phyloP scores from a whole-genome alignment of 108 stramenopile genomes.

The Mediolabrus comicus region DNA sequence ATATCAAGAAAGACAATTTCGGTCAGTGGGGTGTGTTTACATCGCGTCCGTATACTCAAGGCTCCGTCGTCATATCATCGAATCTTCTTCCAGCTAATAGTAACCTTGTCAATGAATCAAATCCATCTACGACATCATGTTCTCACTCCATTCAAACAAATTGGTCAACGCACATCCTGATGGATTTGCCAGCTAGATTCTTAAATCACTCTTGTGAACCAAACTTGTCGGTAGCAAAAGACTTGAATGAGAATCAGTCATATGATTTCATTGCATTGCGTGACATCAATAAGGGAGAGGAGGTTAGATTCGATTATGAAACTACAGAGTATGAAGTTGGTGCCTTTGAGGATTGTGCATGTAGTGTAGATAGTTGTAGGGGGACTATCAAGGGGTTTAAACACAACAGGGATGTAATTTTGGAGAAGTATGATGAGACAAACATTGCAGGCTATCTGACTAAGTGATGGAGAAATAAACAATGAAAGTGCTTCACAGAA shows the following conservation, averaged over 20 bases:
- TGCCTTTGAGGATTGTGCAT: conserved; percentile 41
- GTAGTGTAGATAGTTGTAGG: conserved; percentile 50
- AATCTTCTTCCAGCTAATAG: not conserved
- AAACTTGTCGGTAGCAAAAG: conserved; percentile 45
- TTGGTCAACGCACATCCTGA: conserved; percentile 45
- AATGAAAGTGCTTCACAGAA: too few species aligned
- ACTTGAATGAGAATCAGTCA: conserved; percentile 31
- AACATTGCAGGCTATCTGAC: conserved; percentile 24
- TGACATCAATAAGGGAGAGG: conserved; percentile 50
- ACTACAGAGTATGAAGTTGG: conserved; percentile 54
- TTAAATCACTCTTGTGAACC: conserved; percentile 67
- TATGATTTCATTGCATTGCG: conserved; percentile 58
- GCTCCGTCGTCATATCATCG: conserved; percentile 25
- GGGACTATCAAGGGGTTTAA: conserved; percentile 48
- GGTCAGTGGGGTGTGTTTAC: conserved; percentile 21
- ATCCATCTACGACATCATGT: conserved; percentile 11
- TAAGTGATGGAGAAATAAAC: not conserved
- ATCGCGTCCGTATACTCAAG: not conserved
- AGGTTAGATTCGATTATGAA: conserved; percentile 60
- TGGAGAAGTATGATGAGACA: conserved; percentile 32
- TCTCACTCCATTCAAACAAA: conserved; percentile 50
- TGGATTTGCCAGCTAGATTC: conserved; percentile 58
- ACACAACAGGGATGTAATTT: conserved; percentile 33
- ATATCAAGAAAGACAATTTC: conserved; percentile 3
- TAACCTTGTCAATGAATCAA: not conserved